A percentile compares a stretch with the other conserved stretches of the same genome.
Conservation (phyloP, 768 basidiomycete species). For the Kwoniella shandongensis region DNA sequence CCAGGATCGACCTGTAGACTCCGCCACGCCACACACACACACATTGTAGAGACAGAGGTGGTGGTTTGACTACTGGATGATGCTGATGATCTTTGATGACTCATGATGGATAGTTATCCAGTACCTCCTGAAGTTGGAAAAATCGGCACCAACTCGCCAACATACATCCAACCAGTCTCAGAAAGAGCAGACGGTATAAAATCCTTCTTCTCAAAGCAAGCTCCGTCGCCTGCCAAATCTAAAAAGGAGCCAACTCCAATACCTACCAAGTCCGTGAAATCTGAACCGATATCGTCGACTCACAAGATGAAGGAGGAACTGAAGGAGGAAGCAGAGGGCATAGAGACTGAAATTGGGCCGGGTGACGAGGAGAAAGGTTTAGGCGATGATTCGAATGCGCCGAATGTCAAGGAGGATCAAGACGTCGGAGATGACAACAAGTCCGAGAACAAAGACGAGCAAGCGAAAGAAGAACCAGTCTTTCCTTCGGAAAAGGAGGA, state of each 20-base stretch:
- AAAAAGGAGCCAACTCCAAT: conserved; percentile 9
- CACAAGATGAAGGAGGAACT: conserved; percentile 10
- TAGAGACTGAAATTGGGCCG: conserved; percentile 17
- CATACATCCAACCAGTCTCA: conserved; percentile 76
- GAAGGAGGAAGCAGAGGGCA: conserved; percentile 25
- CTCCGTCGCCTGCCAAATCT: conserved; percentile 22
- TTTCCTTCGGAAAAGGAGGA: too few relatives aligned
- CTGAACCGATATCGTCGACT: background rate
- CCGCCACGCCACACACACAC: too few relatives aligned
- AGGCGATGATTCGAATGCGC: conserved; percentile 51
- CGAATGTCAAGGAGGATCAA: conserved; percentile 25
- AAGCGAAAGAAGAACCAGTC: conserved; percentile 6
- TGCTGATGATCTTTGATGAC: too few relatives aligned
- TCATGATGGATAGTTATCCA: conserved; percentile 81
- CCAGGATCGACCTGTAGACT: too few relatives aligned
- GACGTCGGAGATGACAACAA: conserved; percentile 14
- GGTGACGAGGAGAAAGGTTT: conserved; percentile 32
- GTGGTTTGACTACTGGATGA: too few relatives aligned
- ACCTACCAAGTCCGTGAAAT: conserved; percentile 14
- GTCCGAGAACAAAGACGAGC: background rate
- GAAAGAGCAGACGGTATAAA: conserved; percentile 75
- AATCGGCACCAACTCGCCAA: conserved; percentile 76
- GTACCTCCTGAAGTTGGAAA: conserved; percentile 90
- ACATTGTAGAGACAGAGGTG: too few relatives aligned
- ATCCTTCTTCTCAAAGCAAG: conserved; percentile 53